Conservation (phyloP, 106 monocot species). For the Acanthochlamys bracteata region DNA sequence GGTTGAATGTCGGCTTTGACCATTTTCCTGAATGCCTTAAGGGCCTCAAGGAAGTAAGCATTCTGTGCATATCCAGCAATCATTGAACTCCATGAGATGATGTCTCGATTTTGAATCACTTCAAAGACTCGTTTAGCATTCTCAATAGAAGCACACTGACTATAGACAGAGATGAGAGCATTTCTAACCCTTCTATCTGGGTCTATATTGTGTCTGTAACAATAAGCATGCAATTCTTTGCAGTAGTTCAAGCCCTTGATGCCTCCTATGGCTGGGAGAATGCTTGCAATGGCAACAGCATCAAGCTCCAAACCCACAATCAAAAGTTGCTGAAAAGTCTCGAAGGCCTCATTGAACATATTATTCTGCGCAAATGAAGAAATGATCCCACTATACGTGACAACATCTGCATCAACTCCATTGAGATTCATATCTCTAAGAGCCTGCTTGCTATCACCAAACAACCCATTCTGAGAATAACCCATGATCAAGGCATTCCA, state of each 20-base stretch:
- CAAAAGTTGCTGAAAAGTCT: conserved; percentile 30
- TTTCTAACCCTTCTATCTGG: conserved; percentile 44
- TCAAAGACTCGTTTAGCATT: conserved; percentile 28
- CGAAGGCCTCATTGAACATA: conserved; percentile 24
- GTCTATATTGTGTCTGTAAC: conserved; percentile 23
- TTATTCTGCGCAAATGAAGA: conserved; percentile 41
- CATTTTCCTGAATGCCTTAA: conserved; percentile 41
- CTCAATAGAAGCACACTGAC: conserved; percentile 20
- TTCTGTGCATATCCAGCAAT: conserved; percentile 44
- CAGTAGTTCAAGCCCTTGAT: conserved; percentile 17
- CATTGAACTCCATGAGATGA: conserved; percentile 74
- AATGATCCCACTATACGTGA: conserved; percentile 64
- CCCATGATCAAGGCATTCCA: conserved; percentile 57
- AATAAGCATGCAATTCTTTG: conserved; percentile 46
- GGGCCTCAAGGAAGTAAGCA: conserved; percentile 22
- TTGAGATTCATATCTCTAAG: conserved; percentile 40
- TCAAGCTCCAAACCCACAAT: conserved; percentile 37
- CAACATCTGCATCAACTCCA: conserved; percentile 30
- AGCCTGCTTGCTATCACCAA: conserved; percentile 37
- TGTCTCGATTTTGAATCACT: conserved; percentile 22
- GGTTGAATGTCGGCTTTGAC: conserved; percentile 17
- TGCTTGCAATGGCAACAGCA: conserved; percentile 31
- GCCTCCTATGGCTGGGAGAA: conserved; percentile 43
- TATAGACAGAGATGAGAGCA: conserved; percentile 53
- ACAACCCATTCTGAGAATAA: conserved; percentile 39